These are phyloP conservation scores for Cardamine chenopodiifolia DNA, from an alignment of 345 rosid species.

Conservation along the genomic window DNA sequence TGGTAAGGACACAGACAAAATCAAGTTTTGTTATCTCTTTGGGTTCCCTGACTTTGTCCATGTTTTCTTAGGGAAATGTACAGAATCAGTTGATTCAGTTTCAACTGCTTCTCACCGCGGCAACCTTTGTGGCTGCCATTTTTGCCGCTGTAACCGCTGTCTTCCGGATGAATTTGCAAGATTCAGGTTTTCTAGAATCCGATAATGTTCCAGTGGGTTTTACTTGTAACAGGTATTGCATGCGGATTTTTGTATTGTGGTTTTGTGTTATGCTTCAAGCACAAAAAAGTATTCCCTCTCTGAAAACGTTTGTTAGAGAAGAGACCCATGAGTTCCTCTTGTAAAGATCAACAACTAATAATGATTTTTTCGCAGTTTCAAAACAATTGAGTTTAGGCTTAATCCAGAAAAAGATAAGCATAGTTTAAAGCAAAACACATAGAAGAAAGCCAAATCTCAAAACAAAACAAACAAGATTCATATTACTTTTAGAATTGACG, in stretches of 20 bases:
- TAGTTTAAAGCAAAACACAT: background rate
- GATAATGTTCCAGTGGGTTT: slow-evolving; percentile 70
- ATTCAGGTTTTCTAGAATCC: slow-evolving; percentile 68
- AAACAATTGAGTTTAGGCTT: slow-evolving; percentile 13
- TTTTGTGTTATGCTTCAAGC: slow-evolving; percentile 75
- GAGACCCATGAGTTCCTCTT: background rate
- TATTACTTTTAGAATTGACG: too few relatives aligned
- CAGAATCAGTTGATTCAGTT: slow-evolving; percentile 95
- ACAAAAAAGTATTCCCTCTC: slow-evolving; percentile 81
- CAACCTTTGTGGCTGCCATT: slow-evolving; percentile 83
- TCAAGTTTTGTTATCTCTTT: background rate
- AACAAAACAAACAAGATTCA: background rate
- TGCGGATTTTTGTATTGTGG: slow-evolving; percentile 58
- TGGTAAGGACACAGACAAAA: slow-evolving; percentile 51
- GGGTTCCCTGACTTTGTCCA: background rate
- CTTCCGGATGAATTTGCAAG: slow-evolving; percentile 86
- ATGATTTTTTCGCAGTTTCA: background rate
- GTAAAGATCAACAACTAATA: slow-evolving; percentile 24
- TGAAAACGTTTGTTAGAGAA: slow-evolving; percentile 33
- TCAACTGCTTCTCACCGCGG: slow-evolving; percentile 91
- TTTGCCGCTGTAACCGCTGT: slow-evolving; percentile 85
- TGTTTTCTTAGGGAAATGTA: slow-evolving; percentile 70
- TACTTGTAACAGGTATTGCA: slow-evolving; percentile 60
- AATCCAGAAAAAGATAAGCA: background rate
- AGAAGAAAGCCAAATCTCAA: background rate